Conservation (phyloP, 139 green algal species). For the Klebsormidium nitens region DNA sequence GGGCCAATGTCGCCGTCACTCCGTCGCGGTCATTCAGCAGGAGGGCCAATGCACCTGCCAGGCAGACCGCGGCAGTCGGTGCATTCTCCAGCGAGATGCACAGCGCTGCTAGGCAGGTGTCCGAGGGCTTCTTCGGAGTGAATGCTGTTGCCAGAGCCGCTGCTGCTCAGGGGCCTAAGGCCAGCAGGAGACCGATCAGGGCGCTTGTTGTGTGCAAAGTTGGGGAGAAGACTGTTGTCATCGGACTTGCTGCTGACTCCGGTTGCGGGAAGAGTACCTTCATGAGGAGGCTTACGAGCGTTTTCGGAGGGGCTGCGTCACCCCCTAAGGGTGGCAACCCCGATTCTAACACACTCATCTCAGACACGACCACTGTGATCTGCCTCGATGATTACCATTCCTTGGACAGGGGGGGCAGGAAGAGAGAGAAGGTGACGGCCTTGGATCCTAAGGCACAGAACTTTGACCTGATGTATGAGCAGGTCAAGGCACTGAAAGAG, state of each 20-base stretch:
- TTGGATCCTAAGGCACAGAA: constrained; percentile 91
- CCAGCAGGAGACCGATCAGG: too few species aligned
- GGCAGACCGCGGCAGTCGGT: too few species aligned
- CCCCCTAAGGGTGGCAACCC: constrained; percentile 76
- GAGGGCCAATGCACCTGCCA: too few species aligned
- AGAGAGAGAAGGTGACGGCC: constrained; percentile 82
- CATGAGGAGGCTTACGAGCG: constrained; percentile 96
- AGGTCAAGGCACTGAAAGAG: constrained; percentile 94
- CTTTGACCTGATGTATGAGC: constrained; percentile 99
- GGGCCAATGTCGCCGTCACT: too few species aligned
- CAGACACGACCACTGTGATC: constrained; percentile 98
- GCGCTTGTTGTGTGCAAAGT: constrained; percentile 37
- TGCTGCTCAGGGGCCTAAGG: too few species aligned
- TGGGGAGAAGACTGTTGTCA: constrained; percentile 71
- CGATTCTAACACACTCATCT: constrained; percentile 98
- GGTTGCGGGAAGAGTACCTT: constrained; percentile 99
- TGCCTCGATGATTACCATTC: constrained; percentile 99
- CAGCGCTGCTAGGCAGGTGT: too few species aligned
- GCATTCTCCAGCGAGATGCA: too few species aligned
- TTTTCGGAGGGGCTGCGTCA: constrained; percentile 90
- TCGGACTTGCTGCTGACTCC: constrained; percentile 96
- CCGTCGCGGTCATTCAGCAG: too few species aligned
- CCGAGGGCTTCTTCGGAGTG: too few species aligned
- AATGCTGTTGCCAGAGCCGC: too few species aligned
- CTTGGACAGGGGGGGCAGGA: constrained; percentile 89